phyloP scores from a whole-genome alignment of 139 green algal genomes.

The Choricystis sp. region DNA sequence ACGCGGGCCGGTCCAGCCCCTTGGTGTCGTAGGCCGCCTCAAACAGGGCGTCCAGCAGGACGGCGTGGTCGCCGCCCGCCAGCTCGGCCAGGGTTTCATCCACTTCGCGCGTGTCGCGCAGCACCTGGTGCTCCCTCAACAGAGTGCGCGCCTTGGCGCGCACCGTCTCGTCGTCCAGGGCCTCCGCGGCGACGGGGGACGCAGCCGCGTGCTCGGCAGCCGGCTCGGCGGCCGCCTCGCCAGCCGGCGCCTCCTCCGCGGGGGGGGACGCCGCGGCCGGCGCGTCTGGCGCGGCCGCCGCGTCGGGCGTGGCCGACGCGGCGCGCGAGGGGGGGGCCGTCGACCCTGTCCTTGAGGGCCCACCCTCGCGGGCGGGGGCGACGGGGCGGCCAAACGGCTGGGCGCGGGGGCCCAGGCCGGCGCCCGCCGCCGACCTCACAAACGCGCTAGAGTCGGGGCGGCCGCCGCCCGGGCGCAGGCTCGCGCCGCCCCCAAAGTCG shows the following conservation, averaged over 20 bases:
- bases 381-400: background rate
- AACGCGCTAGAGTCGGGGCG: background rate
- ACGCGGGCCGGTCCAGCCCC: slow-evolving; percentile 8
- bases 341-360: too few relatives aligned
- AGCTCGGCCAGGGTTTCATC: slow-evolving; percentile 11
- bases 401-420: background rate
- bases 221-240: background rate
- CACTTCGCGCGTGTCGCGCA: slow-evolving; percentile 15
- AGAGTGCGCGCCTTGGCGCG: slow-evolving; percentile 3
- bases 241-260: background rate
- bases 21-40: slow-evolving; percentile 5
- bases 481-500: slow-evolving; percentile 6
- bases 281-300: background rate
- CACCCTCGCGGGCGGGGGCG: too few relatives aligned
- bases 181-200: background rate
- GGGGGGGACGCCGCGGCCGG: background rate
- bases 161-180: slow-evolving; percentile 7
- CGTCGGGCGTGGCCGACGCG: background rate
- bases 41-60: slow-evolving; percentile 17
- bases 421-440: background rate
- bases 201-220: background rate
- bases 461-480: slow-evolving; percentile 16
- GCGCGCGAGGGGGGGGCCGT: too few relatives aligned
- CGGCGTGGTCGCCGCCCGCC: slow-evolving; percentile 2
- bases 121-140: slow-evolving; percentile 13